These are phyloP conservation scores for Protomyces gravidus DNA, from an alignment of 1,139 yeast genomes.

Conservation along the genomic window DNA sequence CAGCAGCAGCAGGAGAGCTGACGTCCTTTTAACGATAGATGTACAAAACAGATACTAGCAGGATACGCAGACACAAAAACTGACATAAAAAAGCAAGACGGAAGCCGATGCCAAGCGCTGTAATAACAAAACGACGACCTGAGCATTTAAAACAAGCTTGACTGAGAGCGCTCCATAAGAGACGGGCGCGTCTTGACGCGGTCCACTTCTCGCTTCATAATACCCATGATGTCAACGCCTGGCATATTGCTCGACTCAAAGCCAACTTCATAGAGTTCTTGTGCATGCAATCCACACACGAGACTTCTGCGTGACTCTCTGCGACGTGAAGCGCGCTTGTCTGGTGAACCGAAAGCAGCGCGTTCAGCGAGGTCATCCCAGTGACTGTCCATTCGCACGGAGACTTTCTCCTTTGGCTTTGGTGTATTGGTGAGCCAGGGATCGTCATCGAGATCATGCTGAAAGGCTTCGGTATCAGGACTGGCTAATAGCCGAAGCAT, in stretches of 20 bases:
- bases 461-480: conserved; percentile 34
- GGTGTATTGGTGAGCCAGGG: conserved; percentile 18
- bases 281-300: conserved; percentile 30
- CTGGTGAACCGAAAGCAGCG: conserved; percentile 44
- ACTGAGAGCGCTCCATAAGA: conserved; percentile 25
- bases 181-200: conserved; percentile 26
- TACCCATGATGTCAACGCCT: conserved; percentile 56
- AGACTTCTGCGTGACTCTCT: conserved; percentile 38
- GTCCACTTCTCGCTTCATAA: conserved; percentile 53
- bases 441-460: conserved; percentile 13
- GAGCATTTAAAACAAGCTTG: conserved; percentile 10
- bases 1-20: not conserved
- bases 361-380: conserved; percentile 47
- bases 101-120: not conserved
- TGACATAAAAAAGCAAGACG: not conserved
- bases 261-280: conserved; percentile 30
- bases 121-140: not conserved
- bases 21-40: conserved; percentile 18
- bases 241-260: conserved; percentile 45
- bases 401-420: conserved; percentile 7
- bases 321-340: conserved; percentile 40
- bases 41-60: not conserved
- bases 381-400: conserved; percentile 50
- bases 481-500: conserved; percentile 44
- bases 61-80: not conserved